Conservation (phyloP, 305 asterid genomes). For the Rubia occidens region DNA sequence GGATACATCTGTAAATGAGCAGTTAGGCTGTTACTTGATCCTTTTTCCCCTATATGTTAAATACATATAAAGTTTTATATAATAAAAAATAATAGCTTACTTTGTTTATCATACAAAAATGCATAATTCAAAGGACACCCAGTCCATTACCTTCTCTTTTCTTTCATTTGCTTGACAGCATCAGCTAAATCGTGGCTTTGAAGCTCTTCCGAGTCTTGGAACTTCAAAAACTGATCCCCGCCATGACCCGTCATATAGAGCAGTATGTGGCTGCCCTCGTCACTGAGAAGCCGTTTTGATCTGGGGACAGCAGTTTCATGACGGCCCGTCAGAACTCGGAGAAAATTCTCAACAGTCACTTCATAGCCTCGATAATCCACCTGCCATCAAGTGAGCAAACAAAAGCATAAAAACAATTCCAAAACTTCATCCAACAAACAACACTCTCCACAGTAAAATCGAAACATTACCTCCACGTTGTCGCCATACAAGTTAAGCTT, state of each 20-base stretch:
- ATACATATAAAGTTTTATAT: neutral
- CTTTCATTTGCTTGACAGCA: slow-evolving; percentile 99
- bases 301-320: slow-evolving; percentile 90
- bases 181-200: slow-evolving; percentile 98
- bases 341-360: slow-evolving; percentile 82
- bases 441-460: neutral
- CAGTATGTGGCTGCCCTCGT: slow-evolving; percentile 96
- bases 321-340: slow-evolving; percentile 87
- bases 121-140: neutral
- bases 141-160: slow-evolving; percentile 63
- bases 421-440: neutral
- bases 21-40: neutral
- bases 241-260: slow-evolving; percentile 99
- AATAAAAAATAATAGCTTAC: neutral
- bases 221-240: slow-evolving; percentile 91
- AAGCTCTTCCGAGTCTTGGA: slow-evolving; percentile 97
- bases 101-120: neutral
- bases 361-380: slow-evolving; percentile 98
- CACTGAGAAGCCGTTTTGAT: slow-evolving; percentile 94
- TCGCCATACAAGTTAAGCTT: slow-evolving; percentile 86
- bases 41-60: neutral
- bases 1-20: neutral
- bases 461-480: slow-evolving; percentile 69
- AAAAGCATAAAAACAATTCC: neutral
- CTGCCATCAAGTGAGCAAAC: slow-evolving; percentile 25